Percentiles rank a stretch among this genome's conserved stretches.
Evolutionary conservation across 495 filamentous ascomycete genomes (phyloP).

Genomic region (Neurospora terricola): DNA sequence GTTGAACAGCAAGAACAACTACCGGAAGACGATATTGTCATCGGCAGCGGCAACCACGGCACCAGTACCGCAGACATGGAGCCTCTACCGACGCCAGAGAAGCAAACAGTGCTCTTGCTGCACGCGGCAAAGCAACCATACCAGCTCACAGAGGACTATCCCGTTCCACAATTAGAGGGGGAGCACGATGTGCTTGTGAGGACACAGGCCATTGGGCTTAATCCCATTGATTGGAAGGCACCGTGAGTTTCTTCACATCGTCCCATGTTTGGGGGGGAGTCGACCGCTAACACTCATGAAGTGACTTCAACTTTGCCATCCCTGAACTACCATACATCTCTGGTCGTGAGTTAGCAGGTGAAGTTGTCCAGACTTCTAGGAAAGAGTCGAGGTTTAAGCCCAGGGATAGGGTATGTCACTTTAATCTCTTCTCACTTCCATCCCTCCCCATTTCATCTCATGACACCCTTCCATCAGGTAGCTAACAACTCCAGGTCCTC

Average conservation of each 20-base stretch:
- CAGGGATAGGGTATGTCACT: constrained; percentile 39
- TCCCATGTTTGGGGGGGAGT: neutral
- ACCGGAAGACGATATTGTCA: neutral
- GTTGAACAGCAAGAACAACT: neutral
- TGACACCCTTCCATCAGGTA: neutral
- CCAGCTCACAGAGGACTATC: constrained; percentile 31
- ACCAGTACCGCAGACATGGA: neutral
- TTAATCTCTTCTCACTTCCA: neutral
- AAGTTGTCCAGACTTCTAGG: constrained; percentile 40
- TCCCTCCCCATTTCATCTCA: neutral
- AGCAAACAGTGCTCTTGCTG: constrained; percentile 35
- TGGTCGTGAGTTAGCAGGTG: constrained; percentile 53
- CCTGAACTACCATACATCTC: constrained; percentile 57
- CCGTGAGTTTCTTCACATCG: constrained; percentile 40
- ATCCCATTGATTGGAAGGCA: constrained; percentile 67
- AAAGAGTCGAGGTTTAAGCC: constrained; percentile 34
- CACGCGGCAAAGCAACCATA: constrained; percentile 36
- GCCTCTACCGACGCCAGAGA: constrained; percentile 6
- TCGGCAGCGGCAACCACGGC: neutral
- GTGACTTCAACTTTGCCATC: constrained; percentile 57
- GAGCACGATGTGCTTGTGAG: constrained; percentile 46
- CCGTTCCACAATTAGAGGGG: constrained; percentile 32
- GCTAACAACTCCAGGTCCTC: constrained; percentile 29
- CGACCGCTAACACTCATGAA: constrained; percentile 7
- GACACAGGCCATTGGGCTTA: constrained; percentile 52